Base-by-base conservation (phyloP, 176 grass and related monocot species). In the Oryza glaberrima region DNA sequence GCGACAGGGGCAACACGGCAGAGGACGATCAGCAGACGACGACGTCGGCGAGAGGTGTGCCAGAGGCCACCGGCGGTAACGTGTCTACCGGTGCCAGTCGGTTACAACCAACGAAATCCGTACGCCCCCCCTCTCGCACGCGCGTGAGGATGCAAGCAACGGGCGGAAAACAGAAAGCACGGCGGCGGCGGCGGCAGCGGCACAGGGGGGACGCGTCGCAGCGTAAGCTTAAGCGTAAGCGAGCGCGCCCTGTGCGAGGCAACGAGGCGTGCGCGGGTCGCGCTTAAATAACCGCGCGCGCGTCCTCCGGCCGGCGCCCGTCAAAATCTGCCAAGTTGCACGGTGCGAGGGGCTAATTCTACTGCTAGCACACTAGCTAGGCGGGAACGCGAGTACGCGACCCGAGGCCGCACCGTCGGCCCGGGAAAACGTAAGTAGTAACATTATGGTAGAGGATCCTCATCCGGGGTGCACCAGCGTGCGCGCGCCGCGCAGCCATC, bases 81-180 rank as follows among this genome's bases (percentile, higher is more conserved):
- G 54, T 58, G 54, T 9, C 54, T 58, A 20, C 54, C 54, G 17
- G 54, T 58, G 58, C n/a, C n/a, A 63, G 20, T 63, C 58, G 58
- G 58, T 58, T 58, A 58, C 17, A n/a, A 51, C 48, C 7, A 56
- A 20, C 54, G 54, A 58, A 58, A 58, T 58, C 54, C 54, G 54
- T 58, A 58, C 54, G 17, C 19, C 54, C 35, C 4, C 35, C 35
- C 54, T 9, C 54, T n/a, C 19, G 52, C 52, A 56, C 16, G 51
- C 7, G 60, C 71, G 60, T 6, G 77, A 66, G 44, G 66, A 46
- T 22, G 56, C 2, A 61, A 61, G 20, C 56, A 19, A 56, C 4
- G 51, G 52, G 45, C 22, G 13, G 2, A 45, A 45, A 88, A 84
- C 87, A 68, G 87, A 88, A 80, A 75, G 86, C 48, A 14, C 76